Percentiles rank a stretch among this genome's conserved stretches.
phyloP scores from a whole-genome alignment of 441 rosid species.

The Gossypium davidsonii region DNA sequence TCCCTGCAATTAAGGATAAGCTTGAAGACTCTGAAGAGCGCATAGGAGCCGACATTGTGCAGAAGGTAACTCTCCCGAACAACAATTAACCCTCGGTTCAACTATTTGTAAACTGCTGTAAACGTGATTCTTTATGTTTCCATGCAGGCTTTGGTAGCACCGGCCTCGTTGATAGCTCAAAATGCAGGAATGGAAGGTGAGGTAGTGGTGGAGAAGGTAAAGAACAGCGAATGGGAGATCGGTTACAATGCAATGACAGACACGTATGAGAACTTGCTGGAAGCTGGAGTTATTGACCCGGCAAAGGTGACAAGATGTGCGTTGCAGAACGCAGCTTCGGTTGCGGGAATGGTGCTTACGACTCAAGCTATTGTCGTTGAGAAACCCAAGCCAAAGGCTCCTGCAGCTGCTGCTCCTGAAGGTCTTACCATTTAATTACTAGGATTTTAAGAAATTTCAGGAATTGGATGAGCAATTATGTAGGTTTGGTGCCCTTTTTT shows the following conservation, averaged over 20 bases:
- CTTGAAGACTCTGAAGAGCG: slow-evolving; percentile 74
- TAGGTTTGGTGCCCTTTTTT: no score
- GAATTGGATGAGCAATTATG: slow-evolving; percentile 3
- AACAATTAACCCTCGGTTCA: not conserved
- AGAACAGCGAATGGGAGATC: slow-evolving; percentile 67
- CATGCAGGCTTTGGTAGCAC: slow-evolving; percentile 63
- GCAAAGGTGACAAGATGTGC: slow-evolving; percentile 95
- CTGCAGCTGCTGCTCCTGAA: slow-evolving; percentile 46
- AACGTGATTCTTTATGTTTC: not conserved
- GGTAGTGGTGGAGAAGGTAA: slow-evolving; percentile 82
- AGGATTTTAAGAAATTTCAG: not conserved
- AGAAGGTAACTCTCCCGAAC: slow-evolving; percentile 48
- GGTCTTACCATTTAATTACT: slow-evolving; percentile 44
- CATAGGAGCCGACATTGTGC: slow-evolving; percentile 84
- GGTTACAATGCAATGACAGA: slow-evolving; percentile 96
- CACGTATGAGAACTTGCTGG: slow-evolving; percentile 73
- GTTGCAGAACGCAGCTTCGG: slow-evolving; percentile 82
- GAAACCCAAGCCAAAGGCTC: slow-evolving; percentile 65
- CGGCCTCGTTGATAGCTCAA: slow-evolving; percentile 79
- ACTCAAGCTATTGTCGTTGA: slow-evolving; percentile 96
- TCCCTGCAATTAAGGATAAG: slow-evolving; percentile 62
- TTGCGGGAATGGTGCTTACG: slow-evolving; percentile 89
- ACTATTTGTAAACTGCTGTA: not conserved
- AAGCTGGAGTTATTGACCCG: slow-evolving; percentile 84
- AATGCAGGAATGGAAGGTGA: slow-evolving; percentile 92